phyloP scores from a whole-genome alignment of 371 early-diverging fungal species.

The Mortierella sp. region DNA sequence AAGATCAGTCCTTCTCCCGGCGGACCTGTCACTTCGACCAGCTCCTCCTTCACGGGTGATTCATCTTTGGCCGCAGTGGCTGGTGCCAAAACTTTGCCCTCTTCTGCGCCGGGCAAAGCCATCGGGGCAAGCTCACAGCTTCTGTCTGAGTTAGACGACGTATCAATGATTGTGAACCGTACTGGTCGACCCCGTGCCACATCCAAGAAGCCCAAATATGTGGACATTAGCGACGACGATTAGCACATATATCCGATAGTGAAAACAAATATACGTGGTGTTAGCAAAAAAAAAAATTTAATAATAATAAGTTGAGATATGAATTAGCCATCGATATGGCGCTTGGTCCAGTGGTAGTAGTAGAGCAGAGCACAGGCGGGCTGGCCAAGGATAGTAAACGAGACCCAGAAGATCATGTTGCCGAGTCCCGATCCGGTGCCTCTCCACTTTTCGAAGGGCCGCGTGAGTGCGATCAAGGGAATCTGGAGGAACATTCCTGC shows the following conservation, averaged over 20 bases:
- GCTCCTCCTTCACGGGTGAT: slow-evolving; percentile 16
- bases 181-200: slow-evolving; percentile 8
- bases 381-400: slow-evolving; percentile 88
- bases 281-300: background rate
- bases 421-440: slow-evolving; percentile 83
- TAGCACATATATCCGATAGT: background rate
- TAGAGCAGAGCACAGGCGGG: slow-evolving; percentile 85
- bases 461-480: slow-evolving; percentile 83
- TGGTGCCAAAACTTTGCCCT: slow-evolving; percentile 30
- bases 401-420: slow-evolving; percentile 90
- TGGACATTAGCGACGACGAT: slow-evolving; percentile 49
- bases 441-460: slow-evolving; percentile 70
- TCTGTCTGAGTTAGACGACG: slow-evolving; percentile 33
- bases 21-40: background rate
- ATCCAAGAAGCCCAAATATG: slow-evolving; percentile 43
- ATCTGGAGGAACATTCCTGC: slow-evolving; percentile 91
- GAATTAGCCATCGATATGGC: slow-evolving; percentile 18
- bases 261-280: background rate
- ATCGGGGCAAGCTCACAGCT: slow-evolving; percentile 19
- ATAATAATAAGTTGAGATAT: background rate
- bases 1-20: no score
- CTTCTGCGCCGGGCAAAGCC: slow-evolving; percentile 19
- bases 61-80: slow-evolving; percentile 36
- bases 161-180: slow-evolving; percentile 27
- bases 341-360: slow-evolving; percentile 80